Evolutionary conservation across 352 stramenopile species (phyloP).

Genomic region (Elongisporangium prolatum): DNA sequence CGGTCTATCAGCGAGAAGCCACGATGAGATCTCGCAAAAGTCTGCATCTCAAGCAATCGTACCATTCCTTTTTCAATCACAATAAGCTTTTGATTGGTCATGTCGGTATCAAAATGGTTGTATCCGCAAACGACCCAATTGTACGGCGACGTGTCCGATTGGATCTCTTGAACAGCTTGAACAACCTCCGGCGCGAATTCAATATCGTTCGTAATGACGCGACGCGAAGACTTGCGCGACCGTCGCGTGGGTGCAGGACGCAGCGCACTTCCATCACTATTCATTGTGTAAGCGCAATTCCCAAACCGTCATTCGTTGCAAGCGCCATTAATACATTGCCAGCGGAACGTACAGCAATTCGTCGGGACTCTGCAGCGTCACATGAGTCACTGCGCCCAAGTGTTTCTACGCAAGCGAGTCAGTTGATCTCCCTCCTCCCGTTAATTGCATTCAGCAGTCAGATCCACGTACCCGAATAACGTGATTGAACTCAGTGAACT

Average conservation of each 20-base stretch:
- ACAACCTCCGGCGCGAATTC: conserved; percentile 73
- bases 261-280: conserved; percentile 50
- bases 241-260: conserved; percentile 32
- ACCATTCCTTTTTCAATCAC: conserved; percentile 87
- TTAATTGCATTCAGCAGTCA: background rate
- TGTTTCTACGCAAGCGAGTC: conserved; percentile 33
- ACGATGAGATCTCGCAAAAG: background rate
- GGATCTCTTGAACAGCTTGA: conserved; percentile 73
- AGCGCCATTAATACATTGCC: too few relatives aligned
- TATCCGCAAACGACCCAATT: conserved; percentile 87
- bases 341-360: conserved; percentile 60
- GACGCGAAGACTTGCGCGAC: conserved; percentile 59
- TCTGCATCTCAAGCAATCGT: conserved; percentile 6
- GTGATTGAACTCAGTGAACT: conserved; percentile 88
- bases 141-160: conserved; percentile 69
- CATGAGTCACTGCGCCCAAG: conserved; percentile 65
- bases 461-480: conserved; percentile 61
- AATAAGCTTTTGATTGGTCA: conserved; percentile 55
- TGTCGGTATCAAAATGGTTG: conserved; percentile 57
- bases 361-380: conserved; percentile 67
- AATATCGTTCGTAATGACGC: conserved; percentile 79
- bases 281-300: too few relatives aligned
- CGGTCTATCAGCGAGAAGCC: conserved; percentile 31
- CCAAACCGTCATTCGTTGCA: too few relatives aligned
- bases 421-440: background rate